Base-by-base conservation (phyloP, 768 basidiomycete genomes). In the Neoboletus brunneissimus region DNA sequence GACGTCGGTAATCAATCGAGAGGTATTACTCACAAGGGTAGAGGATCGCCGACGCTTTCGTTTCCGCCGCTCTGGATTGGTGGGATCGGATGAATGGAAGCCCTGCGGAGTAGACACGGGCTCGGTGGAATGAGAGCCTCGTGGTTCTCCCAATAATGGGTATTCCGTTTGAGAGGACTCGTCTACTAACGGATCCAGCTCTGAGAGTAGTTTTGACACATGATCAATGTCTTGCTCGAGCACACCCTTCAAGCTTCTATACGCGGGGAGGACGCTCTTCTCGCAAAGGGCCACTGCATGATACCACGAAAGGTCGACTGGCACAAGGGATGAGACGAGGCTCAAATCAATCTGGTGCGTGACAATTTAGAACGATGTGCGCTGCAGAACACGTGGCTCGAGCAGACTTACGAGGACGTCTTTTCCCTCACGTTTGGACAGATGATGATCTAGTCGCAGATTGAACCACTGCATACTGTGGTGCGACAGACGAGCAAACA, bases 161-260 rank as follows among this genome's bases (percentile, higher is more conserved):
- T 23, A 48, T 23, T 22, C 16, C 22, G 16, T 38, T 25, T 18
- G 15, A 13, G 40, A 41, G 41, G 40, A 27, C 15, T 60, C 53
- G 38, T 72, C 50, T 42, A 23, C 23, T 27, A 57, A 35, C 2
- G 38, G 64, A 51, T 77, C 81, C 43, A 81, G 63, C 22, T 77
- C 76, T 23, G 72, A 74, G 47, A 81, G 67, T 11, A 81, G 54
- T 53, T 71, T 72, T 13, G 76, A 70, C n/a, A 81, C 72, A 55
- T 69, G 69, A 37, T 79, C 71, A 18, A 80, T 54, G 49, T 81
- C 80, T 37, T 74, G 59, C 48, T 64, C 60, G 5, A 82, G 47
- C 7, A 52, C 2, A 16, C 16, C 48, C n/a, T 29, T 29, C 34
- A 51, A 34, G 46, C 64, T 66, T 34, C 57, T 64, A 64, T 70